Evolutionary conservation across 768 basidiomycete genomes (phyloP).

Genomic region (Pleurotus cornucopiae): DNA sequence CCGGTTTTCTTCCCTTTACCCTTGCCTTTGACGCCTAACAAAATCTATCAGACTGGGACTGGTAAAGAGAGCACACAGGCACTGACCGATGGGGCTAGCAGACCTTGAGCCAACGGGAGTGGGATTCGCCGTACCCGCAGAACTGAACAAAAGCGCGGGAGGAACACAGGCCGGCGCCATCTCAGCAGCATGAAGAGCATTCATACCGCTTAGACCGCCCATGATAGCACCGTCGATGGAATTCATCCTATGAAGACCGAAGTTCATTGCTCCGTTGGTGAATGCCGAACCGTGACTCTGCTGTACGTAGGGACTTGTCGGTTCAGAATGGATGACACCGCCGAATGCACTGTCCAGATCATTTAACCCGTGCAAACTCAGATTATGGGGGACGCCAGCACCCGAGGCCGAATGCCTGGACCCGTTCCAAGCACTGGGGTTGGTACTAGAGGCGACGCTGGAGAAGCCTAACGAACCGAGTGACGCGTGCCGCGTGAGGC

Average conservation of each 20-base stretch:
- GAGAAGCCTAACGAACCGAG: neutral
- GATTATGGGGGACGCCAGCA: neutral
- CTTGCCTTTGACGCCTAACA: neutral
- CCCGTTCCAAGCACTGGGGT: neutral
- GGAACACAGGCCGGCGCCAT: conserved; percentile 45
- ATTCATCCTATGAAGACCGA: conserved; percentile 1
- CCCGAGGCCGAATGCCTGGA: neutral
- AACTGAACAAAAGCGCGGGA: conserved; percentile 54
- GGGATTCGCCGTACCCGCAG: conserved; percentile 5
- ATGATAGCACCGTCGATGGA: conserved; percentile 4
- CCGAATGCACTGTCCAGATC: neutral
- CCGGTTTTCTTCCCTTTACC: conserved; percentile 5
- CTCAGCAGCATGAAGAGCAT: neutral
- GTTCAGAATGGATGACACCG: conserved; percentile 4
- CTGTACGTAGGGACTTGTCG: conserved; percentile 4
- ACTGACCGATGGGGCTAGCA: conserved; percentile 15
- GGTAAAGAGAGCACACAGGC: neutral
- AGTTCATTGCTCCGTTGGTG: neutral
- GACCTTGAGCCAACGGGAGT: conserved; percentile 36
- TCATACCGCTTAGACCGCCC: conserved; percentile 1
- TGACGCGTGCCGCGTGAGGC: conserved; percentile 2
- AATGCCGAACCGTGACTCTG: conserved; percentile 3
- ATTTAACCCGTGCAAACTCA: neutral
- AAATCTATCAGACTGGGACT: too few relatives aligned
- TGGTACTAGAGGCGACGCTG: neutral